phyloP scores from a whole-genome alignment of 345 rosid species.

The Citrus sp. region DNA sequence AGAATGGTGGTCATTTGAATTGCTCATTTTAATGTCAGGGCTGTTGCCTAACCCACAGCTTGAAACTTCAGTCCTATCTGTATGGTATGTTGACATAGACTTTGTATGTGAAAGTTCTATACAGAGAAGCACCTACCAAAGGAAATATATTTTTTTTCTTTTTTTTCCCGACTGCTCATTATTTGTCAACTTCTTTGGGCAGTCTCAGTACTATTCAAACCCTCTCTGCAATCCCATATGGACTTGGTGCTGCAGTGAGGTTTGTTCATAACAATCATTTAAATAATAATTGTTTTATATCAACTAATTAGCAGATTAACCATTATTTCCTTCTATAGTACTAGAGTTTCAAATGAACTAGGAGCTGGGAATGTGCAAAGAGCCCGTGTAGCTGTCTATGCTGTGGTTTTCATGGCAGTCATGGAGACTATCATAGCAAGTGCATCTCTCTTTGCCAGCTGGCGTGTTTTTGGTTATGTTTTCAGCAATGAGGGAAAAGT shows the following conservation, averaged over 20 bases:
- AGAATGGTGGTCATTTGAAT: constrained; percentile 97
- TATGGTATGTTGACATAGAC: constrained; percentile 46
- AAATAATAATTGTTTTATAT: no score
- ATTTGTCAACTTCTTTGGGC: no score
- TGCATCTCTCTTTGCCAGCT: constrained; percentile 33
- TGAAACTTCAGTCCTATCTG: constrained; percentile 83
- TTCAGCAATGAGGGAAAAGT: constrained; percentile 75
- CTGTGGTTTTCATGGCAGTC: constrained; percentile 35
- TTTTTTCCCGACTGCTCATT: no score
- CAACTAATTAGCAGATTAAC: no score
- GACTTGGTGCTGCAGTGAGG: no score
- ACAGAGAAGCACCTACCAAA: no score
- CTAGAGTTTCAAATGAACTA: no score
- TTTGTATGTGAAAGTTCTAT: neutral
- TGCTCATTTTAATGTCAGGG: constrained; percentile 73
- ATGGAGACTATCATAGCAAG: constrained; percentile 37
- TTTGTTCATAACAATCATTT: no score
- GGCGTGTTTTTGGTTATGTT: constrained; percentile 54
- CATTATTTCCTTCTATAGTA: no score
- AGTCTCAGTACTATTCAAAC: no score
- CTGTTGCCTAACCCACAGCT: constrained; percentile 76
- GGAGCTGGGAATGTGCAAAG: no score
- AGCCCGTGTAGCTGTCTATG: constrained; percentile 14
- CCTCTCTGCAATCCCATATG: no score
- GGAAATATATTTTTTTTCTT: neutral